Conservation (phyloP, 257 asterid genomes). For the Penstemon newberryi region DNA sequence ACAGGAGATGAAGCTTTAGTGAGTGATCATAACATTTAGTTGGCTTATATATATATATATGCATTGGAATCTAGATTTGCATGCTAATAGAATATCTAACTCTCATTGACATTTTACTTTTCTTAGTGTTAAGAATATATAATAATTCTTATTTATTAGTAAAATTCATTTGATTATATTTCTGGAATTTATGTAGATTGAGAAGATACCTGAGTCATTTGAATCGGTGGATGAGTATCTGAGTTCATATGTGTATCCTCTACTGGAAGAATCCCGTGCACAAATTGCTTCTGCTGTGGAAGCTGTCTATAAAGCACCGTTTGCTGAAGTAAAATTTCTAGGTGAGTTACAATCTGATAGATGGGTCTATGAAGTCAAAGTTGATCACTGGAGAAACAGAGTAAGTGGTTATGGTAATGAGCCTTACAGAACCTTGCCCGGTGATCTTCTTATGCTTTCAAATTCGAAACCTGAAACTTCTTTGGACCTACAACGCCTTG, state of each 20-base stretch:
- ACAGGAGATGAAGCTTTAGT: too few relatives aligned
- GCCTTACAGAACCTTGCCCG: slow-evolving; percentile 52
- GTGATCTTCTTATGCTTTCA: slow-evolving; percentile 47
- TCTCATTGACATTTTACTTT: too few relatives aligned
- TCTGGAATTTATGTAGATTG: slow-evolving; percentile 35
- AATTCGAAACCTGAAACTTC: slow-evolving; percentile 38
- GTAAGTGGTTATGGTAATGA: slow-evolving; percentile 33
- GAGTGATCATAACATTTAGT: too few relatives aligned
- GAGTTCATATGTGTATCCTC: slow-evolving; percentile 43
- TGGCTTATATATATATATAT: too few relatives aligned
- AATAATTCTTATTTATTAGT: too few relatives aligned
- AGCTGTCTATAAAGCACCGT: slow-evolving; percentile 43
- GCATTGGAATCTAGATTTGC: too few relatives aligned
- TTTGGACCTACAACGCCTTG: slow-evolving; percentile 34
- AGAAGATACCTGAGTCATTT: slow-evolving; percentile 47
- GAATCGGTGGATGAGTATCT: slow-evolving; percentile 39
- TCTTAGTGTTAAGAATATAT: too few relatives aligned
- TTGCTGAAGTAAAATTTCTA: slow-evolving; percentile 40
- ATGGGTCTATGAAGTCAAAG: slow-evolving; percentile 17
- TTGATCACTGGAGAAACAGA: slow-evolving; percentile 44
- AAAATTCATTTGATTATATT: too few relatives aligned
- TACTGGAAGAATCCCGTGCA: slow-evolving; percentile 63
- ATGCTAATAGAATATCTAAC: too few relatives aligned
- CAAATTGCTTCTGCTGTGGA: slow-evolving; percentile 51
- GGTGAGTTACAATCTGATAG: not conserved